A percentile compares a stretch with the other conserved stretches of the same genome.
Evolutionary conservation across 2,329 filamentous ascomycete genomes (phyloP).

Genomic region (Massarina eburnea): DNA sequence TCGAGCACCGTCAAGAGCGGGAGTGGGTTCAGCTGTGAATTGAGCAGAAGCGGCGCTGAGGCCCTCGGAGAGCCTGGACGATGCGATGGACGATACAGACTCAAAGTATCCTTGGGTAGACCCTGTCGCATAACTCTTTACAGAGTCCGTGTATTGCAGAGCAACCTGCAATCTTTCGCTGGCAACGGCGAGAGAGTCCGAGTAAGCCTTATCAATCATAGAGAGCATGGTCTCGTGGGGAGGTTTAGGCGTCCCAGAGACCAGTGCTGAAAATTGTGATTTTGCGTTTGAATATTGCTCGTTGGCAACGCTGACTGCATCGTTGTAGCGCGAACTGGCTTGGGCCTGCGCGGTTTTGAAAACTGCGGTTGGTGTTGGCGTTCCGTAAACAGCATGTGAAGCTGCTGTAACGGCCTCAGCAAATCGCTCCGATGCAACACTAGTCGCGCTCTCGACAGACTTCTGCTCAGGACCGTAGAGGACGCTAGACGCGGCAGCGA

Average conservation of each 20-base stretch:
- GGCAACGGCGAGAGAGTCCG: constrained; percentile 64
- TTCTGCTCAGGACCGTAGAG: constrained; percentile 55
- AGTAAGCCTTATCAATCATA: constrained; percentile 69
- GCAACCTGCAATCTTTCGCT: constrained; percentile 61
- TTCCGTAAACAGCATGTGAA: constrained; percentile 59
- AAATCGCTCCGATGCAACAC: constrained; percentile 57
- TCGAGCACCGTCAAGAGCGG: constrained; percentile 61
- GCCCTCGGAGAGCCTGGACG: constrained; percentile 70
- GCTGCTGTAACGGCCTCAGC: constrained; percentile 60
- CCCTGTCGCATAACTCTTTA: constrained; percentile 44
- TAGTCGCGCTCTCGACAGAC: constrained; percentile 49
- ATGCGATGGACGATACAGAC: constrained; percentile 67
- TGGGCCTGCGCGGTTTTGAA: constrained; percentile 52
- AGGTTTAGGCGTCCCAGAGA: constrained; percentile 69
- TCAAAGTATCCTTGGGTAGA: constrained; percentile 53
- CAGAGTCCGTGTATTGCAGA: constrained; percentile 46
- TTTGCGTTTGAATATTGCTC: constrained; percentile 67
- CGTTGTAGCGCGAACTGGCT: constrained; percentile 60
- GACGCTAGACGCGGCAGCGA: constrained; percentile 59
- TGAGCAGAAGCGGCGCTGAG: constrained; percentile 70
- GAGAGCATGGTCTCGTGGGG: constrained; percentile 69
- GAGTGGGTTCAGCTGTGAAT: constrained; percentile 65
- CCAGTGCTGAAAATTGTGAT: constrained; percentile 66
- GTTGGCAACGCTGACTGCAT: constrained; percentile 66
- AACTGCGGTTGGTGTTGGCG: constrained; percentile 49